Percentiles rank a stretch among this genome's conserved stretches.
These are phyloP conservation scores for Penicillium sp. DNA, from an alignment of 2,329 filamentous ascomycete species.

Conservation along the genomic window DNA sequence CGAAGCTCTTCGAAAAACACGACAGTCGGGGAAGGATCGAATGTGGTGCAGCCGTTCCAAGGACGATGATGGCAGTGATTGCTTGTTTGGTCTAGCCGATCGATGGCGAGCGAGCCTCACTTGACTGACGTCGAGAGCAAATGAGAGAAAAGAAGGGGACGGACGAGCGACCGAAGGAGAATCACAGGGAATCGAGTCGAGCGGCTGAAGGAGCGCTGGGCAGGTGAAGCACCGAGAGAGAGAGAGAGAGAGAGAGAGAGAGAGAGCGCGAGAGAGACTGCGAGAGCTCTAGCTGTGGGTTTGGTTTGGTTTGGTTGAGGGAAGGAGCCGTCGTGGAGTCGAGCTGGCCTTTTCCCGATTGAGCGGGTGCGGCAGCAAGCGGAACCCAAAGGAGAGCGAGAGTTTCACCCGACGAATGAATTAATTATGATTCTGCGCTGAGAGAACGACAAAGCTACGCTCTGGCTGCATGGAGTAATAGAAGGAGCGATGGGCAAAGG, in stretches of 20 bases:
- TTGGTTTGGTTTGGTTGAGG: neutral
- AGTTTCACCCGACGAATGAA: neutral
- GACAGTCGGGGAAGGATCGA: conserved; percentile 20
- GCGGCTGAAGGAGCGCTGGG: conserved; percentile 21
- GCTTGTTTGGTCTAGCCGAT: neutral
- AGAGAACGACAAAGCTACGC: conserved; percentile 27
- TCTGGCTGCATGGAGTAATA: conserved; percentile 27
- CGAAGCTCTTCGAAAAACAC: conserved; percentile 4
- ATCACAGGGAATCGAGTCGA: neutral
- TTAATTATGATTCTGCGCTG: neutral
- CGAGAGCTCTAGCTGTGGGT: neutral
- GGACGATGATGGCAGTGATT: conserved; percentile 12
- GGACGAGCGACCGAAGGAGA: conserved; percentile 7
- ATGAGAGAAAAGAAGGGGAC: neutral
- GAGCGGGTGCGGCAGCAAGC: conserved; percentile 12
- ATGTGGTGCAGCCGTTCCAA: conserved; percentile 10
- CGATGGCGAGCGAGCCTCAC: neutral
- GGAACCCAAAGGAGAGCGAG: conserved; percentile 12
- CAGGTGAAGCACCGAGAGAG: conserved; percentile 17
- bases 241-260: conserved; percentile 1
- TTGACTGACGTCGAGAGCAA: conserved; percentile 4
- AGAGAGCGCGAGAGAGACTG: neutral
- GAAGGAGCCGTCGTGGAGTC: conserved; percentile 7
- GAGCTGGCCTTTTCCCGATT: conserved; percentile 15
- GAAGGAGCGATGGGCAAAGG: conserved; percentile 42